Evolutionary conservation across 1,284 basidiomycete species (phyloP).

Genomic region (Boletellus deceptivus): DNA sequence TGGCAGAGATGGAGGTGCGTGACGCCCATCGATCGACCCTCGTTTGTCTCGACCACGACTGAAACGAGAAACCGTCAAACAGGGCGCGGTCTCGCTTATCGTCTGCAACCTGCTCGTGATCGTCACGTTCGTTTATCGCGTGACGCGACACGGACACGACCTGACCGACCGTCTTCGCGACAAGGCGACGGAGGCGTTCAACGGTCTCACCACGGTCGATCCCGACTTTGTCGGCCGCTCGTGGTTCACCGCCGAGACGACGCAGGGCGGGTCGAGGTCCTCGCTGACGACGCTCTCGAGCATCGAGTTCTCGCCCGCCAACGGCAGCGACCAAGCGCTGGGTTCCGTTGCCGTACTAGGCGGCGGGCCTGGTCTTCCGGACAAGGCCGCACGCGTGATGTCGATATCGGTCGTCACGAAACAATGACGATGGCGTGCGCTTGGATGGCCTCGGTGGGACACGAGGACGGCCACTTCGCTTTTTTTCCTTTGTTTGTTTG

Average conservation of each 20-base stretch:
- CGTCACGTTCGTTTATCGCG: conserved; percentile 27
- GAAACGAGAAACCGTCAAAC: background rate
- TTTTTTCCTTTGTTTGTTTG: no score
- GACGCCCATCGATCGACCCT: background rate
- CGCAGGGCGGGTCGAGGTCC: background rate
- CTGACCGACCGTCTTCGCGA: background rate
- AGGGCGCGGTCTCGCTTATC: conserved; percentile 20
- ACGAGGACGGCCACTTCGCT: no score
- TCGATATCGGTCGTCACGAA: background rate
- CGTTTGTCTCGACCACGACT: no score
- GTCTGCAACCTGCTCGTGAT: conserved; percentile 26
- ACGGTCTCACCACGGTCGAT: conserved; percentile 28
- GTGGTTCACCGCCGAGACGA: background rate
- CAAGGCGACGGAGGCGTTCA: conserved; percentile 2
- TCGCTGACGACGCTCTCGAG: conserved; percentile 17
- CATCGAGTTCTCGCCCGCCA: background rate
- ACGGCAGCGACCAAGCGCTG: conserved; percentile 1
- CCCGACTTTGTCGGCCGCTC: conserved; percentile 15
- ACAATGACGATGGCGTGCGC: background rate
- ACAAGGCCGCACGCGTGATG: background rate
- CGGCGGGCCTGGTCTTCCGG: background rate
- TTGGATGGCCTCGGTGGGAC: no score
- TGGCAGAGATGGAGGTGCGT: conserved; percentile 25
- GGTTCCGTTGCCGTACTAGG: conserved; percentile 2
- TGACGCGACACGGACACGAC: conserved; percentile 7